These are phyloP conservation scores for Colletotrichum tofieldiae DNA, from an alignment of 2,329 filamentous ascomycete species.

Conservation along the genomic window DNA sequence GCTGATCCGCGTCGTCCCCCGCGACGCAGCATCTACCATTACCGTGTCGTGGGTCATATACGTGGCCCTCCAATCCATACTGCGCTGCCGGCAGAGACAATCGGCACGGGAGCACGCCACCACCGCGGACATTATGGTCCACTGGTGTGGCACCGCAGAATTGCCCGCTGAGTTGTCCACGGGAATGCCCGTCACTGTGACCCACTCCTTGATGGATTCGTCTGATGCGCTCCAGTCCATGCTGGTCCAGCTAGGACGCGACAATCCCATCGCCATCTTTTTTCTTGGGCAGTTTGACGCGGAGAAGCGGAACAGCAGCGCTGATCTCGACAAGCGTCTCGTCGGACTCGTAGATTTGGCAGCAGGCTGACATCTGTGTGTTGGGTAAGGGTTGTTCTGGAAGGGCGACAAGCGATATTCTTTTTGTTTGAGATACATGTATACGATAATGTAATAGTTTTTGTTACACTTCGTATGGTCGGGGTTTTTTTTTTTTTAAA, in stretches of 20 bases:
- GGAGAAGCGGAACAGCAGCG: background rate
- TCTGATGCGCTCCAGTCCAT: background rate
- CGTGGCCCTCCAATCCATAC: background rate
- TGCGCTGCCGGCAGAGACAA: background rate
- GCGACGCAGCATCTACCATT: background rate
- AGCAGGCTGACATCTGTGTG: background rate
- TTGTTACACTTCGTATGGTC: background rate
- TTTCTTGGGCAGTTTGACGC: background rate
- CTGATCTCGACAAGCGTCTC: background rate
- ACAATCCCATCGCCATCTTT: background rate
- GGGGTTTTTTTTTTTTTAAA: background rate
- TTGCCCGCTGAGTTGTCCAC: background rate
- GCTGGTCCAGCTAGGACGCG: background rate
- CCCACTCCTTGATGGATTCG: background rate
- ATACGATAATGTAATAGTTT: background rate
- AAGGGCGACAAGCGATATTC: background rate
- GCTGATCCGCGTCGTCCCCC: background rate
- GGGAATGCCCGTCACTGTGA: background rate
- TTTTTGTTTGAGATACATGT: background rate
- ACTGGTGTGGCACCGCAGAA: background rate
- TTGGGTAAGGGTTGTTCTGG: background rate
- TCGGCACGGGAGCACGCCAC: background rate
- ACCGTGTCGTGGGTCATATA: background rate
- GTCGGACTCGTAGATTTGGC: background rate
- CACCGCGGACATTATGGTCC: background rate